Conservation (phyloP, 495 filamentous ascomycete species). For the Neurospora sp. region DNA sequence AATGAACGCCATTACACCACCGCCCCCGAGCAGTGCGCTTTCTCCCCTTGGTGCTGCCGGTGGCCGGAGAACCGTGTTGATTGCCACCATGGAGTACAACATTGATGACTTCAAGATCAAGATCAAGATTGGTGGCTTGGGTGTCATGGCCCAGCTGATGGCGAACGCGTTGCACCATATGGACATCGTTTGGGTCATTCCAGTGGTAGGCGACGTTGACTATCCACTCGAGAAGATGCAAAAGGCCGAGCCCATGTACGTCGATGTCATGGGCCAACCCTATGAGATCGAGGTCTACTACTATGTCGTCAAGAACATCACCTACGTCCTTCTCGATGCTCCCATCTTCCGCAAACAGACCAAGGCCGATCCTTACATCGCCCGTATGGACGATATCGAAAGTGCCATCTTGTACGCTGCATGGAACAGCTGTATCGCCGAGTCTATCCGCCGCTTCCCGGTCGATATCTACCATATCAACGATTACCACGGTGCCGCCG, state of each 20-base stretch:
- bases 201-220: slow-evolving; percentile 59
- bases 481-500: slow-evolving; percentile 68
- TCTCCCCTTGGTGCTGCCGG: slow-evolving; percentile 7
- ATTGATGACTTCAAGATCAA: slow-evolving; percentile 65
- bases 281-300: slow-evolving; percentile 61
- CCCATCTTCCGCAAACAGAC: slow-evolving; percentile 63
- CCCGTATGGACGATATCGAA: slow-evolving; percentile 67
- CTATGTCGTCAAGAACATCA: slow-evolving; percentile 57
- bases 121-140: slow-evolving; percentile 64
- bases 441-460: slow-evolving; percentile 48
- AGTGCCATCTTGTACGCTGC: slow-evolving; percentile 64
- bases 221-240: slow-evolving; percentile 48
- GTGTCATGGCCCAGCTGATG: slow-evolving; percentile 66
- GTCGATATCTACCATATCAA: slow-evolving; percentile 74
- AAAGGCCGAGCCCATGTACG: slow-evolving; percentile 51
- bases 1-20: slow-evolving; percentile 25
- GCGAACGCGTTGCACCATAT: slow-evolving; percentile 57
- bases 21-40: slow-evolving; percentile 11
- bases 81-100: slow-evolving; percentile 66
- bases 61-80: slow-evolving; percentile 46
- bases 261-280: slow-evolving; percentile 53
- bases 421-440: slow-evolving; percentile 64
- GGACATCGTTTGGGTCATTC: slow-evolving; percentile 67
- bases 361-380: slow-evolving; percentile 56
- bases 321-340: slow-evolving; percentile 61